Evolutionary conservation across 768 basidiomycete species (phyloP).

Genomic region (Crepidotus variabilis): DNA sequence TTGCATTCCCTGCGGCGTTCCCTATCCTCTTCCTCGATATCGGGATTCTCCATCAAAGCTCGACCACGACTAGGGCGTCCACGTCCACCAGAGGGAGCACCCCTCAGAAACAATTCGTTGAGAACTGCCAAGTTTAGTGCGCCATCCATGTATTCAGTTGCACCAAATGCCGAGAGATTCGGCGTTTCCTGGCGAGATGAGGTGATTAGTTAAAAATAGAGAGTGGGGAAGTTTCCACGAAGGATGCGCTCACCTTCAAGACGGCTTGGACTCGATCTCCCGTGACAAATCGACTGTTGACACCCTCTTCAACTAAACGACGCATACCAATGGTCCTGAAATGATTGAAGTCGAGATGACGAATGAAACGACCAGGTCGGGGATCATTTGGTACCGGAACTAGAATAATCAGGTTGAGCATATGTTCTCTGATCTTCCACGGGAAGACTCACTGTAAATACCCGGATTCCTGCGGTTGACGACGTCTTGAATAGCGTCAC

Average conservation of each 20-base stretch:
- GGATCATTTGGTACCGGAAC: conserved; percentile 70
- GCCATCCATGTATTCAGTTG: conserved; percentile 98
- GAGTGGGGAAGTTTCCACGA: conserved; percentile 5
- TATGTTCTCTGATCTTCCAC: conserved; percentile 3
- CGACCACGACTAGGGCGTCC: conserved; percentile 70
- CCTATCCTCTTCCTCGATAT: conserved; percentile 72
- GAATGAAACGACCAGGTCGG: conserved; percentile 76
- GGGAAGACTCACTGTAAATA: conserved; percentile 56
- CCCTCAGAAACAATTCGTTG: conserved; percentile 87
- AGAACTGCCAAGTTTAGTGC: conserved; percentile 82
- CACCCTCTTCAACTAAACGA: conserved; percentile 85
- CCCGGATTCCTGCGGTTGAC: conserved; percentile 62
- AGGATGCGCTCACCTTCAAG: conserved; percentile 53
- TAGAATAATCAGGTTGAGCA: conserved; percentile 21
- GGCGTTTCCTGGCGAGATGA: conserved; percentile 69
- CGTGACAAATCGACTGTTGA: conserved; percentile 90
- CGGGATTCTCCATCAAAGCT: conserved; percentile 41
- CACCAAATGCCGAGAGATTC: conserved; percentile 84
- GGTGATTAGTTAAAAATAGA: conserved; percentile 6
- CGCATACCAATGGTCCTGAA: conserved; percentile 97
- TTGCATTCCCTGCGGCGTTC: conserved; percentile 70
- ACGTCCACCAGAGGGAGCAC: conserved; percentile 63
- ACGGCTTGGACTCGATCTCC: conserved; percentile 77
- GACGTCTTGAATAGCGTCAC: conserved; percentile 70
- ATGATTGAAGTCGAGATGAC: conserved; percentile 90